Base-by-base conservation (phyloP, 352 stramenopile genomes). In the Phytophthora pluvialis region DNA sequence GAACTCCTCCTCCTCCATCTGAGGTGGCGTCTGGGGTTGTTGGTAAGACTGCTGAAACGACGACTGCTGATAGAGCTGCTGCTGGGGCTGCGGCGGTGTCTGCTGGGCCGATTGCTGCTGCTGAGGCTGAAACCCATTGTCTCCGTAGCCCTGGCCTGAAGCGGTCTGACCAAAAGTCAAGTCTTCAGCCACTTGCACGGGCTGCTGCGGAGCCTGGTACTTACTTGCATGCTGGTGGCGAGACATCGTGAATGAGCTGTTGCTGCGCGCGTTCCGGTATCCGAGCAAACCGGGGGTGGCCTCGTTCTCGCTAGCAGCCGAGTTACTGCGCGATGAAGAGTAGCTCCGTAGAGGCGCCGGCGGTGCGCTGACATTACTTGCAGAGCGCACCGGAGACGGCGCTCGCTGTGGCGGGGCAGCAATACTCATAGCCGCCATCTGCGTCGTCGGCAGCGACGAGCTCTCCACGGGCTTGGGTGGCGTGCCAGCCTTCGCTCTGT, bases 1-100 rank as follows among this genome's bases (percentile, higher is more conserved):
- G 45, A 82, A 79, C 32, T 89, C 80, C 9, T 80, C 72, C 13
- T 79, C 70, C 28, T 75, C 68, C 42, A 73, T 70, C 48, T 66
- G 67, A 16, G 58, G 42, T 10, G 57, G 26, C 7, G 57, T 18
- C 26, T 64, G 63, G 8, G 52, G 55, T 26, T 67, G 53, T 32
- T 55, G 60, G 29, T 57, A 62, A 40, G 63, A 66, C 12, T 66
- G 57, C 25, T 56, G 48, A 35, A 57, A 63, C 10, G 52, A 62
- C 32, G 38, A 53, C 26, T 64, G 58, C 47, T 70, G 58, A 43
- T 63, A 62, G 35, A 64, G 33, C 28, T 60, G 50, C 42, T 68
- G 69, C 47, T 65, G 68, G 13, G 45, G 28, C 29, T 57, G 42
- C 12, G 33, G 43, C 21, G 38, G 44, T 32, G 50, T 29, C 5